Evolutionary conservation across 176 grass and related monocot species (phyloP).

Genomic region (Alloteropsis semialata): DNA sequence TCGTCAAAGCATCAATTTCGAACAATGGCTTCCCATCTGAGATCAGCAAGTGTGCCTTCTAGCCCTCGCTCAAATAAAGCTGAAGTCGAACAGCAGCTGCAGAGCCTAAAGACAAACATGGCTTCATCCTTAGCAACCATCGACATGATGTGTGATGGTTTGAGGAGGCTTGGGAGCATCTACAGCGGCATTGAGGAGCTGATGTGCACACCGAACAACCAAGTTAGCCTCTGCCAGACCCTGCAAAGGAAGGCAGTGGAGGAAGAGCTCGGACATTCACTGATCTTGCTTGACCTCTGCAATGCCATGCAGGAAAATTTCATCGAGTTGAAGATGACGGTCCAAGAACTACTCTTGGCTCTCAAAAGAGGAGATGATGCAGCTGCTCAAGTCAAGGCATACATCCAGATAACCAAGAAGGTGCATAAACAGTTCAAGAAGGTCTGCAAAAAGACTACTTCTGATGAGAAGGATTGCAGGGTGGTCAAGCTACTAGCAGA

Average conservation of each 20-base stretch:
- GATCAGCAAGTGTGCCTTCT: constrained; percentile 31
- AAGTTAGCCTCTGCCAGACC: background rate
- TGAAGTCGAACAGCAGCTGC: background rate
- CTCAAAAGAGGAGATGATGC: constrained; percentile 36
- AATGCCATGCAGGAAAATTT: background rate
- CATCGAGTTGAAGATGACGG: constrained; percentile 12
- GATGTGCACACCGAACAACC: constrained; percentile 5
- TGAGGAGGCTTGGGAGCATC: constrained; percentile 2
- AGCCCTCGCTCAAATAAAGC: constrained; percentile 18
- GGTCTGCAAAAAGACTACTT: background rate
- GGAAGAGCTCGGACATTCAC: constrained; percentile 18
- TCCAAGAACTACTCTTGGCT: constrained; percentile 11
- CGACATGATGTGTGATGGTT: background rate
- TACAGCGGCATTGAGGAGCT: constrained; percentile 19
- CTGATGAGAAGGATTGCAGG: constrained; percentile 10
- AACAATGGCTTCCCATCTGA: constrained; percentile 14
- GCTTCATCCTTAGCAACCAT: background rate
- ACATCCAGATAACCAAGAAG: constrained; percentile 34
- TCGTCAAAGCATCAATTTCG: background rate
- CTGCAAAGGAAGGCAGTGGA: constrained; percentile 24
- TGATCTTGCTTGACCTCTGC: constrained; percentile 25
- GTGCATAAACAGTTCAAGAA: background rate
- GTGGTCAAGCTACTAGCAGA: constrained; percentile 30
- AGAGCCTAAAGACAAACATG: background rate
- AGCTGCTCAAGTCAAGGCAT: background rate